These are phyloP conservation scores for Diaporthe citrichinensis DNA, from an alignment of 2,329 filamentous ascomycete species.

Conservation along the genomic window DNA sequence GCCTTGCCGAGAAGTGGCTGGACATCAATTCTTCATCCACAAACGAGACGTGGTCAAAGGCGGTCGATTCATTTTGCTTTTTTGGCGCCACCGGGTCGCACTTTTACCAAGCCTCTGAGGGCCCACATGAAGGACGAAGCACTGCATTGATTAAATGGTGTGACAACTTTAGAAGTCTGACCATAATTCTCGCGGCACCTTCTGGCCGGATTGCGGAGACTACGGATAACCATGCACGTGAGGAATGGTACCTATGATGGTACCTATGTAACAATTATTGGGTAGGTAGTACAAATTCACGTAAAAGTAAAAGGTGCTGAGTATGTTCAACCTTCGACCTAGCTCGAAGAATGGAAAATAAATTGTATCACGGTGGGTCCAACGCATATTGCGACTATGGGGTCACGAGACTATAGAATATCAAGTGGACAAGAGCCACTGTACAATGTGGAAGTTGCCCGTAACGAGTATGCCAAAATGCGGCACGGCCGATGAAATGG, in stretches of 20 bases:
- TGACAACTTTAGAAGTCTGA: conserved; percentile 5
- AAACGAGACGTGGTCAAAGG: conserved; percentile 13
- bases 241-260: background rate
- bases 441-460: no score
- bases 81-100: background rate
- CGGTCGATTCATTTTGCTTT: background rate
- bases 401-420: background rate
- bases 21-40: background rate
- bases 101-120: background rate
- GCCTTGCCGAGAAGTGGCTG: conserved; percentile 18
- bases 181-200: background rate
- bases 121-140: background rate
- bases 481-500: background rate
- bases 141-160: conserved; percentile 14
- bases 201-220: background rate
- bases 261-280: background rate
- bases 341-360: background rate
- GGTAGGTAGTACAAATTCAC: background rate
- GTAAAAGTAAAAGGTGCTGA: background rate
- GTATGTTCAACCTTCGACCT: background rate
- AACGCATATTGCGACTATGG: background rate
- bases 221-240: background rate
- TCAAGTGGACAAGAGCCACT: background rate
- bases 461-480: background rate
- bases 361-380: background rate